A percentile compares a stretch with the other conserved stretches of the same genome.
These are phyloP conservation scores for Amanita pallidorosea DNA, from an alignment of 768 basidiomycete genomes.

Conservation along the genomic window DNA sequence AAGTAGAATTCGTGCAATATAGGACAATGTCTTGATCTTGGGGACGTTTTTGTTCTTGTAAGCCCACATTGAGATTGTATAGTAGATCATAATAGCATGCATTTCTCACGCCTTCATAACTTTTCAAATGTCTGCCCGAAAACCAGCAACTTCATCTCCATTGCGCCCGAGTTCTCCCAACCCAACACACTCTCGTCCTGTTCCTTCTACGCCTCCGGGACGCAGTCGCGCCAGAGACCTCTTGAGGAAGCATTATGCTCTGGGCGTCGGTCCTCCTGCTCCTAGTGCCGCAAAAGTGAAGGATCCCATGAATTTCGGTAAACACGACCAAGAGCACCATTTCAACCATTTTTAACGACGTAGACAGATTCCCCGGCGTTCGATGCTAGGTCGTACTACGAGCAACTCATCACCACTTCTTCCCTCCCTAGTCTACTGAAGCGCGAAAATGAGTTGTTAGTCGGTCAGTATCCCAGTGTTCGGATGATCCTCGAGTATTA, in stretches of 20 bases:
- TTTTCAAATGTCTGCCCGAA: slow-evolving; percentile 9
- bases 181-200: slow-evolving; percentile 8
- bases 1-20: slow-evolving; percentile 10
- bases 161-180: slow-evolving; percentile 28
- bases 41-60: slow-evolving; percentile 1
- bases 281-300: slow-evolving; percentile 41
- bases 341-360: neutral
- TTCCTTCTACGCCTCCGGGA: slow-evolving; percentile 22
- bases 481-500: too few relatives aligned
- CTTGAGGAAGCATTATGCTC: slow-evolving; percentile 78
- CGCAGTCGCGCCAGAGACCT: slow-evolving; percentile 66
- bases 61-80: neutral
- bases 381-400: slow-evolving; percentile 77
- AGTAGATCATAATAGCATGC: neutral
- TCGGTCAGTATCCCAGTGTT: slow-evolving; percentile 35
- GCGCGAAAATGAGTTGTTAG: slow-evolving; percentile 72
- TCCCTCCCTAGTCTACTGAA: slow-evolving; percentile 65
- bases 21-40: slow-evolving; percentile 4
- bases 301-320: slow-evolving; percentile 80
- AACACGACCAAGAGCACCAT: neutral
- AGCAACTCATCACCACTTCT: slow-evolving; percentile 75
- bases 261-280: slow-evolving; percentile 65
- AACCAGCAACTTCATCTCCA: slow-evolving; percentile 26
- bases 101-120: neutral
- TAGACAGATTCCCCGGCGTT: slow-evolving; percentile 66